Percentiles rank a stretch among this genome's conserved stretches.
Conservation (phyloP, 202 grass and related monocot species). For the Carex arenaria region DNA sequence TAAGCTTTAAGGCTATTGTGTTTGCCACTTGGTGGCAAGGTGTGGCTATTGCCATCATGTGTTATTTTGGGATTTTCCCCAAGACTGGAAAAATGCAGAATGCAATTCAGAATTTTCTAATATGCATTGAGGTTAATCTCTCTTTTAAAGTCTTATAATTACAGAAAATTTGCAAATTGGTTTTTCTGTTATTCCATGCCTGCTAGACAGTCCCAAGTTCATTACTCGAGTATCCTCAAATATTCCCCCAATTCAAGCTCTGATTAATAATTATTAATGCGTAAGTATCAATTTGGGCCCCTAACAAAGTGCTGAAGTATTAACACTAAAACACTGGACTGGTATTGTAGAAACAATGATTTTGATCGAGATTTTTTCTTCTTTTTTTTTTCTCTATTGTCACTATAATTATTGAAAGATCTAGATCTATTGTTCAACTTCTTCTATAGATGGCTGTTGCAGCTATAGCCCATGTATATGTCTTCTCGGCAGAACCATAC, state of each 20-base stretch:
- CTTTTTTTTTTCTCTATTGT: not conserved
- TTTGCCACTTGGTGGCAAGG: constrained; percentile 99
- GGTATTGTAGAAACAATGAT: not conserved
- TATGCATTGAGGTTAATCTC: constrained; percentile 71
- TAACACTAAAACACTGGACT: not conserved
- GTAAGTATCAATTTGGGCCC: not conserved
- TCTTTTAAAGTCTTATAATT: not conserved
- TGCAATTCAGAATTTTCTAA: constrained; percentile 75
- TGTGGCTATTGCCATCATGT: constrained; percentile 66
- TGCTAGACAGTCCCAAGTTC: not conserved
- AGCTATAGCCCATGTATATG: constrained; percentile 58
- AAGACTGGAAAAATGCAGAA: constrained; percentile 68
- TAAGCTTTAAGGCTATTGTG: constrained; percentile 98
- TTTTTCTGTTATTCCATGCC: not conserved
- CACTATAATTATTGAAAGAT: not conserved
- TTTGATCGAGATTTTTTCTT: not conserved
- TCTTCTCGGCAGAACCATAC: constrained; percentile 58
- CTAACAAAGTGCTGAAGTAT: not conserved
- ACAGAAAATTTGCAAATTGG: not conserved
- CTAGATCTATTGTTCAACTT: not conserved
- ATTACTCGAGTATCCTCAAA: not conserved
- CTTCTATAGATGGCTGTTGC: constrained; percentile 74
- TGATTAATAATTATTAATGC: not conserved
- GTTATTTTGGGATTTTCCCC: constrained; percentile 53
- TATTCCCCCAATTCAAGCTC: not conserved